These are phyloP conservation scores for Leccinellum albellum DNA, from an alignment of 768 basidiomycete genomes.

Conservation along the genomic window DNA sequence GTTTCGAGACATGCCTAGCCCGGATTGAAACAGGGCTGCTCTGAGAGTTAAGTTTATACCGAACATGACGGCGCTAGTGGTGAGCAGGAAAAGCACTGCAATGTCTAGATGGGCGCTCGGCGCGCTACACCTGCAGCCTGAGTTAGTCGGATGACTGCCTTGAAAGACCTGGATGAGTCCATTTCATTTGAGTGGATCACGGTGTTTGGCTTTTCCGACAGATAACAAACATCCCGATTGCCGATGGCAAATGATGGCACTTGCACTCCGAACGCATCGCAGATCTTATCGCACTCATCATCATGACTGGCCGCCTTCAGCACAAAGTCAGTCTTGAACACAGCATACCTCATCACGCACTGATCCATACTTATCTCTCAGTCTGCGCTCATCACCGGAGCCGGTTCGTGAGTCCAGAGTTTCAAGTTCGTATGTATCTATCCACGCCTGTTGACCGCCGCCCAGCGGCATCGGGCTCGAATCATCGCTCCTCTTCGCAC, in stretches of 20 bases:
- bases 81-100: not conserved
- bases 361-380: slow-evolving; percentile 28
- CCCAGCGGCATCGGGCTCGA: slow-evolving; percentile 93
- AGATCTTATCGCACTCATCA: not conserved
- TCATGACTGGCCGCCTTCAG: slow-evolving; percentile 66
- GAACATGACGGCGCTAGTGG: not conserved
- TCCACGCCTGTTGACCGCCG: slow-evolving; percentile 9
- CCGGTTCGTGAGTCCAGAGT: slow-evolving; percentile 65
- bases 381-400: slow-evolving; percentile 84
- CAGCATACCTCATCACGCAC: not conserved
- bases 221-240: not conserved
- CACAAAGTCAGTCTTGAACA: slow-evolving; percentile 47
- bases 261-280: not conserved
- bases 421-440: not conserved
- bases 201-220: not conserved
- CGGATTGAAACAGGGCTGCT: slow-evolving; percentile 17
- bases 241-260: not conserved
- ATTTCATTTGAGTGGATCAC: not conserved
- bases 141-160: not conserved
- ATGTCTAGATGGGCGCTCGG: not conserved
- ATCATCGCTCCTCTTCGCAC: slow-evolving; percentile 90
- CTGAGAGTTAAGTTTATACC: not conserved
- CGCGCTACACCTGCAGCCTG: not conserved
- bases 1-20: slow-evolving; percentile 17
- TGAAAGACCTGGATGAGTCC: not conserved